phyloP scores from a whole-genome alignment of 1,284 basidiomycete species.

The Cutaneotrichosporon sp. region DNA sequence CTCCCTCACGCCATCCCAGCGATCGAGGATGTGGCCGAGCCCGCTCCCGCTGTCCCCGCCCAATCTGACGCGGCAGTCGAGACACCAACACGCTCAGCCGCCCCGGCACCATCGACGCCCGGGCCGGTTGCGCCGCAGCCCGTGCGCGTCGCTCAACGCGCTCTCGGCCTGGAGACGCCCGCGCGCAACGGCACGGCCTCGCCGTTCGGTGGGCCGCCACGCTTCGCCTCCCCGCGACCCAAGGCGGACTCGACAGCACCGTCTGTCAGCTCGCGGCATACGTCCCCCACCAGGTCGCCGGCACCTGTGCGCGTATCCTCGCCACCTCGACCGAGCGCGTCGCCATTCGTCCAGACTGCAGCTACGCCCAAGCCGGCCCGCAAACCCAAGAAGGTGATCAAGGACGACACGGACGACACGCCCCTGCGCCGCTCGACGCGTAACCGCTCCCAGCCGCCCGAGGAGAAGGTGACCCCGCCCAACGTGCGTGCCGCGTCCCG shows the following conservation, averaged over 20 bases:
- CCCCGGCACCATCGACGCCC: slow-evolving; percentile 12
- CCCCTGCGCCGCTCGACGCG: slow-evolving; percentile 19
- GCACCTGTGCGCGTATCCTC: slow-evolving; percentile 1
- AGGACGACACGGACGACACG: slow-evolving; percentile 12
- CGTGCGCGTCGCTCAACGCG: slow-evolving; percentile 21
- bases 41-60: slow-evolving; percentile 4
- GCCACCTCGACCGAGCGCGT: slow-evolving; percentile 1
- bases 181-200: slow-evolving; percentile 24
- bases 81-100: background rate
- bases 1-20: background rate
- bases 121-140: slow-evolving; percentile 22
- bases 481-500: background rate
- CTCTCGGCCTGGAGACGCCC: slow-evolving; percentile 16
- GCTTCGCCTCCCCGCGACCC: slow-evolving; percentile 30
- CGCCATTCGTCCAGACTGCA: slow-evolving; percentile 6
- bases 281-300: slow-evolving; percentile 2
- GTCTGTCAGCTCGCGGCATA: slow-evolving; percentile 17
- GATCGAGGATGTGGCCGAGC: slow-evolving; percentile 2
- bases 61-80: background rate
- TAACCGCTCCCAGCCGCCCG: slow-evolving; percentile 5
- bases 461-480: slow-evolving; percentile 5
- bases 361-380: slow-evolving; percentile 12
- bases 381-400: slow-evolving; percentile 11
- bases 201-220: slow-evolving; percentile 47
- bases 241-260: slow-evolving; percentile 16